Conservation (phyloP, 768 basidiomycete genomes). For the Clathrus columnatus region DNA sequence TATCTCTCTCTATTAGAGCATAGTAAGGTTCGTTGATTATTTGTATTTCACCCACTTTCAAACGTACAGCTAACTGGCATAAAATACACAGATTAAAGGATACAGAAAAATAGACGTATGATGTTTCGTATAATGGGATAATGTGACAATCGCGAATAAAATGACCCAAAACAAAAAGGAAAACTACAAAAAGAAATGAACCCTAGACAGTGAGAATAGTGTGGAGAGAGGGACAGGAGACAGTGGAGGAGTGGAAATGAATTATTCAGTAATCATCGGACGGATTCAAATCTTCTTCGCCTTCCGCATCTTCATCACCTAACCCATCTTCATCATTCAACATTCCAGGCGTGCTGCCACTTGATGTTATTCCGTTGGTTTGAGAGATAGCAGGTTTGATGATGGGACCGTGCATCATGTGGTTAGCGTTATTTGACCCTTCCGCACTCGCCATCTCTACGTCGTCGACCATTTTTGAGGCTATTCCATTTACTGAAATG, state of each 20-base stretch:
- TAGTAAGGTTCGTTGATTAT: conserved; percentile 55
- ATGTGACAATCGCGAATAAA: neutral
- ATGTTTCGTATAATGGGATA: conserved; percentile 8
- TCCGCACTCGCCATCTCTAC: neutral
- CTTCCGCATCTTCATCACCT: conserved; percentile 19
- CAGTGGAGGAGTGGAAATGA: neutral
- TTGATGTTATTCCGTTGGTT: neutral
- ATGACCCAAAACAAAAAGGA: neutral
- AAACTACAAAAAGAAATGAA: neutral
- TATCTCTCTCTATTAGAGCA: conserved; percentile 72
- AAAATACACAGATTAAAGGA: conserved; percentile 59
- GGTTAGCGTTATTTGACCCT: neutral
- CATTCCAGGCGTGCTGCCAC: neutral
- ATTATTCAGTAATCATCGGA: neutral
- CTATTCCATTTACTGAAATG: neutral
- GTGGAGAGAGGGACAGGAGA: neutral
- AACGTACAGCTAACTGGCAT: conserved; percentile 10
- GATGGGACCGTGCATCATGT: neutral
- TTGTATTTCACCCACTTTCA: neutral
- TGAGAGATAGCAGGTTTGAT: neutral
- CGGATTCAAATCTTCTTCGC: conserved; percentile 17
- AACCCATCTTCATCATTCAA: conserved; percentile 12
- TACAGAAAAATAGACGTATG: conserved; percentile 69
- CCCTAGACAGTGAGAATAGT: neutral
- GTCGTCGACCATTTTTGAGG: neutral